Base-by-base conservation (phyloP, 495 filamentous ascomycete species). In the Pseudomonodictys pantanalensis region DNA sequence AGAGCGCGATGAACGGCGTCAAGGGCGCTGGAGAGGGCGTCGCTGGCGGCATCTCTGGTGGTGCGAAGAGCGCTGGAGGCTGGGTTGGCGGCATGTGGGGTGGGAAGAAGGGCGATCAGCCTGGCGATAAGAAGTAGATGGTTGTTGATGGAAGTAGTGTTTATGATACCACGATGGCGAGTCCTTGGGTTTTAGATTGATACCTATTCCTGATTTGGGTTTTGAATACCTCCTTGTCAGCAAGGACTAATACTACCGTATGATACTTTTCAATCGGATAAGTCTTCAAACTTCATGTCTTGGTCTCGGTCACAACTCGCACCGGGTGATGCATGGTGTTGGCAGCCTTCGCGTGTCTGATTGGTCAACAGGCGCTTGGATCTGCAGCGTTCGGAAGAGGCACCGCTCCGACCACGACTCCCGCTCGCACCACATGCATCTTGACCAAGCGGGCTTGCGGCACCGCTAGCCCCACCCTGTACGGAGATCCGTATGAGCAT, bases 31-130 rank as follows among this genome's bases (percentile, higher is more conserved):
- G 60, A 1, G 38, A 53, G 26, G 52, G 52, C 30, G 60, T 60
- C 2, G 62, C 55, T 8, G 32, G 68, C 15, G 52, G 58, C 1
- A 47, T 67, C 7, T 58, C 47, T n/a, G 53, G 51, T 9, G 64
- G 59, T 25, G 70, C 60, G 29, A 69, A 72, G 70, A 59, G 70
- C 44, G 72, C 72, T 2, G 72, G 72, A 20, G 69, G 72, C 0
- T 70, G 63, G 42, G 17, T 75, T 10, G 72, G 72, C 1, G 62
- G 71, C 2, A 38, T 72, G 44, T 60, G 59, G 29, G 67, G 68
- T 30, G 54, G 58, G 46, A 55, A 65, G 62, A 61, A 64, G 60
- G 46, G 62, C 23, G 56, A 64, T n/a, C 51, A 46, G 30, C 25
- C 33, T 6, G 25, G 20, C 43, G 23, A 53, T 18, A 65, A 64